These are phyloP conservation scores for Aspergillus tanneri DNA, from an alignment of 2,329 filamentous ascomycete genomes.

Conservation along the genomic window DNA sequence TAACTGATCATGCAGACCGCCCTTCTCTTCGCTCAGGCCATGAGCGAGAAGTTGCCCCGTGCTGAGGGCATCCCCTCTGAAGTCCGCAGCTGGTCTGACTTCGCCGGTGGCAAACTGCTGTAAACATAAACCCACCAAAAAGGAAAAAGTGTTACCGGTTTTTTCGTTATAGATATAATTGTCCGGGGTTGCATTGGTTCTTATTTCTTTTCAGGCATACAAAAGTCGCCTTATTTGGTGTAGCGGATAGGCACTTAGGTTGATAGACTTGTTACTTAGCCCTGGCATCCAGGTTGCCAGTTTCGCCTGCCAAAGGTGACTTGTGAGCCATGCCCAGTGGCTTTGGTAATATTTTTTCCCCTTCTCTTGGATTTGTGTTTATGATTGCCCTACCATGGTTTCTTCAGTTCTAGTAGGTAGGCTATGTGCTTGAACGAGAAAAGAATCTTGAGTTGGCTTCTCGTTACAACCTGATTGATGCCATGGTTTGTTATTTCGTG, in stretches of 20 bases:
- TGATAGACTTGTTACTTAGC: constrained; percentile 32
- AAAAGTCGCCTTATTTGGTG: constrained; percentile 26
- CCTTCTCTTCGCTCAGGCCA: constrained; percentile 91
- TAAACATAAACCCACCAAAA: constrained; percentile 31
- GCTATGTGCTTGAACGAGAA: constrained; percentile 31
- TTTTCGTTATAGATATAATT: constrained; percentile 24
- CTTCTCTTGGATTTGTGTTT: constrained; percentile 12
- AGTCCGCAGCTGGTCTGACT: constrained; percentile 92
- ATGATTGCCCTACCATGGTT: constrained; percentile 17
- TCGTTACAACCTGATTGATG: constrained; percentile 10
- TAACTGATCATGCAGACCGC: constrained; percentile 67
- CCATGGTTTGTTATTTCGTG: constrained; percentile 14
- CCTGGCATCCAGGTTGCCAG: constrained; percentile 15
- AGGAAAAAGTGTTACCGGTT: constrained; percentile 15
- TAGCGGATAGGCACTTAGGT: constrained; percentile 30
- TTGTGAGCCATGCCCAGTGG: constrained; percentile 16
- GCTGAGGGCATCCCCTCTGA: constrained; percentile 84
- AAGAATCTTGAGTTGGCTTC: constrained; percentile 24
- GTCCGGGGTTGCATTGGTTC: constrained; percentile 17
- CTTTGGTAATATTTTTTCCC: constrained; percentile 11
- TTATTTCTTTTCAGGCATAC: constrained; percentile 17
- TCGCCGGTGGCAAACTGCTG: constrained; percentile 69
- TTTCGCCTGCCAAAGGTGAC: constrained; percentile 11
- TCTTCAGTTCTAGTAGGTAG: constrained; percentile 23
- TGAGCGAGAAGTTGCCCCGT: constrained; percentile 92